phyloP scores from a whole-genome alignment of 1,284 basidiomycete species.

The Golubevia pallescens region DNA sequence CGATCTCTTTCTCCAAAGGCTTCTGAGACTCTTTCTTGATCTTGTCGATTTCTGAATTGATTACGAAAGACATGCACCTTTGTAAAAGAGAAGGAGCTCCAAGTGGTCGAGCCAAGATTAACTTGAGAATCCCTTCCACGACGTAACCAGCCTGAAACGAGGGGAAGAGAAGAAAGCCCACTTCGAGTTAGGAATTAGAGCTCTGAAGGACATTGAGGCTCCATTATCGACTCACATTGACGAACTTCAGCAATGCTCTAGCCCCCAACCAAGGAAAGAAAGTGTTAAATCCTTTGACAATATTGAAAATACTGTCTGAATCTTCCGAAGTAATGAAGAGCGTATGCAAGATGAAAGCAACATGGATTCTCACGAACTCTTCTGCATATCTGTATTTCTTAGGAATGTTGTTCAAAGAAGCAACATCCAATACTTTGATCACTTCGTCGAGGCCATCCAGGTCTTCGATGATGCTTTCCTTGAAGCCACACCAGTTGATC shows the following conservation, averaged over 20 bases:
- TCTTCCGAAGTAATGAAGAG: conserved; percentile 41
- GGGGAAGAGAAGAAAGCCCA: no score
- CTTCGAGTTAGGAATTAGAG: no score
- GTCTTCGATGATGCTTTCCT: conserved; percentile 58
- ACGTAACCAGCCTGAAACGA: conserved; percentile 20
- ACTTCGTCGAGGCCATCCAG: conserved; percentile 53
- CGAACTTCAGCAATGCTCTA: no score
- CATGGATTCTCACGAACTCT: conserved; percentile 52
- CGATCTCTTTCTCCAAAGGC: conserved; percentile 46
- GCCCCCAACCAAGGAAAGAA: conserved; percentile 11
- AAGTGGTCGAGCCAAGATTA: conserved; percentile 54
- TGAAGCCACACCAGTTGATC: conserved; percentile 45
- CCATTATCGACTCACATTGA: conserved; percentile 3
- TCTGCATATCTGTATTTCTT: conserved; percentile 17
- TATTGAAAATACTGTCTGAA: conserved; percentile 49
- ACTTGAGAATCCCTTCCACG: conserved; percentile 50
- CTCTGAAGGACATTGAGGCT: no score
- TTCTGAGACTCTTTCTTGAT: conserved; percentile 54
- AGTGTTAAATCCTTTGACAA: conserved; percentile 50
- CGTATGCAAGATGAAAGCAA: conserved; percentile 48
- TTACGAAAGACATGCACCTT: conserved; percentile 47
- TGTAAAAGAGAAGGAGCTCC: conserved; percentile 60
- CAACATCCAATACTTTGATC: conserved; percentile 40
- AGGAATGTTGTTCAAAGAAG: conserved; percentile 7
- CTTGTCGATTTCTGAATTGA: conserved; percentile 37